Percentiles rank a stretch among this genome's conserved stretches.
Evolutionary conservation across 2,329 filamentous ascomycete species (phyloP).

Genomic region (Fusarium sp.): DNA sequence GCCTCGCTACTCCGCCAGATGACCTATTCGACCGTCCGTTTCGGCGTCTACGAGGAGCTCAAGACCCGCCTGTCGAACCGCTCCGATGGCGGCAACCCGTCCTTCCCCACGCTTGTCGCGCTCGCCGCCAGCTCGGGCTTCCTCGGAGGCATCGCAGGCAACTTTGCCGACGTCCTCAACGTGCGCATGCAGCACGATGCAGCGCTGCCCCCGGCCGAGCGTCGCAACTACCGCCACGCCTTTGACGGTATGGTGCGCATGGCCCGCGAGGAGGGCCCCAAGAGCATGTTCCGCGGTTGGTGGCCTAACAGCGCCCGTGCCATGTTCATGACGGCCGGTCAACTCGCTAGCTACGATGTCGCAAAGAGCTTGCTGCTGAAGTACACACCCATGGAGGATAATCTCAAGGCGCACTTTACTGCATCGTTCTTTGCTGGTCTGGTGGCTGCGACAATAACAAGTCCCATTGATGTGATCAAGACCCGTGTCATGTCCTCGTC

Average conservation of each 20-base stretch:
- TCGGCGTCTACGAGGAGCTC: constrained; percentile 95
- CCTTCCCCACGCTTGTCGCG: constrained; percentile 83
- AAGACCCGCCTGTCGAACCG: constrained; percentile 76
- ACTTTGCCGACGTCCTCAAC: constrained; percentile 96
- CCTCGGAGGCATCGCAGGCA: constrained; percentile 89
- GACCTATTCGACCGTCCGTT: constrained; percentile 96
- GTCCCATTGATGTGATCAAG: constrained; percentile 91
- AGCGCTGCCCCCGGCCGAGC: constrained; percentile 79
- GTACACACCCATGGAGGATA: constrained; percentile 78
- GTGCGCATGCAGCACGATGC: constrained; percentile 98
- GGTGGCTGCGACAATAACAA: constrained; percentile 87
- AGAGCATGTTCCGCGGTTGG: constrained; percentile 86
- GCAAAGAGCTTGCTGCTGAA: constrained; percentile 81
- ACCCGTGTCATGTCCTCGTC: constrained; percentile 86
- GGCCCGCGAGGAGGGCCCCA: constrained; percentile 85
- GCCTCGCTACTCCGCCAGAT: constrained; percentile 94
- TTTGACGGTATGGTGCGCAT: constrained; percentile 89
- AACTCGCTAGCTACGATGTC: constrained; percentile 87
- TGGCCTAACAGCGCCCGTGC: constrained; percentile 87
- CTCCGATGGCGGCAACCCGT: constrained; percentile 65
- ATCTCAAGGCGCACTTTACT: constrained; percentile 82
- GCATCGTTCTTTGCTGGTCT: constrained; percentile 85
- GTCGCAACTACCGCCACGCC: constrained; percentile 91
- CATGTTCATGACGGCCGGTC: constrained; percentile 89
- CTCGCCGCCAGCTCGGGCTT: constrained; percentile 90